These are phyloP conservation scores for Puccinia coronata DNA, from an alignment of 1,284 basidiomycete genomes.

Conservation along the genomic window DNA sequence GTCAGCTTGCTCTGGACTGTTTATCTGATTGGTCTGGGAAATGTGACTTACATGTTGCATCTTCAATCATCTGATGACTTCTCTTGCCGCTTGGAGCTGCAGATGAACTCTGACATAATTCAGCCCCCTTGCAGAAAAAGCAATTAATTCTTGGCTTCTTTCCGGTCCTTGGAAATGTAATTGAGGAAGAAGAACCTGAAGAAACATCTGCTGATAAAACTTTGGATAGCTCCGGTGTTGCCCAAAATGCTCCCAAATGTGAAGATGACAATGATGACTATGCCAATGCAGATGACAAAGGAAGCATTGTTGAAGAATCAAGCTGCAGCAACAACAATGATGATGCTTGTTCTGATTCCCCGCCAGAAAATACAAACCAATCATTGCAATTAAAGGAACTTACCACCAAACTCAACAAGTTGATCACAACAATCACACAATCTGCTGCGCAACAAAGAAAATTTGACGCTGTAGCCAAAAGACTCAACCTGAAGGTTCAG, in stretches of 20 bases:
- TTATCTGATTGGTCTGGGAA: too few relatives aligned
- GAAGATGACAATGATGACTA: neutral
- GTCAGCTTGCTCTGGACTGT: too few relatives aligned
- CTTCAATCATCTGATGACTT: too few relatives aligned
- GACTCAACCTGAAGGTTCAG: neutral
- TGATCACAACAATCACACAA: neutral
- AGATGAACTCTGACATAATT: too few relatives aligned
- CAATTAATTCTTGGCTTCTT: slow-evolving; percentile 3
- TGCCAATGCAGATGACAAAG: neutral
- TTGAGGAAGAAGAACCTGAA: neutral
- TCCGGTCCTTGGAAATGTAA: too few relatives aligned
- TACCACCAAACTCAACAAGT: neutral
- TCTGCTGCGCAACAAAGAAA: neutral
- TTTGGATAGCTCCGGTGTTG: neutral
- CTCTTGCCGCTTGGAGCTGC: too few relatives aligned
- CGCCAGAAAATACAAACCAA: neutral
- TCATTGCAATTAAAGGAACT: neutral
- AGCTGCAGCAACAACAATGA: neutral
- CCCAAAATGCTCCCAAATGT: neutral
- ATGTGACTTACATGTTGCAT: too few relatives aligned
- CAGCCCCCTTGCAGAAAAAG: neutral
- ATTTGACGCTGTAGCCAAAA: neutral
- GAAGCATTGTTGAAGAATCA: neutral
- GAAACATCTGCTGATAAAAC: too few relatives aligned
- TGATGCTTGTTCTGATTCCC: neutral